Evolutionary conservation across 257 asterid species (phyloP).

Genomic region (Forsythia suspensa): DNA sequence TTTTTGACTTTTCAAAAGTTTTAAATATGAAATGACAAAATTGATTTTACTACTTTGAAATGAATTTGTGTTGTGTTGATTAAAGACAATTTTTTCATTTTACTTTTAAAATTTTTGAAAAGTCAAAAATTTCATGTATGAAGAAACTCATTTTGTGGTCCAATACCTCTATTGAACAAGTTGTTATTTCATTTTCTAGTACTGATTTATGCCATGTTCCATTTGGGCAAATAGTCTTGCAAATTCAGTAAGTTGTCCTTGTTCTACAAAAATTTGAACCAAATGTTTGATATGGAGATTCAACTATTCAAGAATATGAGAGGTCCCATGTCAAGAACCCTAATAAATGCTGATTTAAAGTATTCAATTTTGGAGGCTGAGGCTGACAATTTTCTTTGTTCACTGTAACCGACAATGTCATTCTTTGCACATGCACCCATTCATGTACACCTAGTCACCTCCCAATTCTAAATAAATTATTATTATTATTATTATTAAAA

Average conservation of each 20-base stretch:
- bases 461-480: not conserved
- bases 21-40: too few species aligned
- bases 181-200: too few species aligned
- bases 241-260: not conserved
- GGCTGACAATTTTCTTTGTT: not conserved
- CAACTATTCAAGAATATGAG: not conserved
- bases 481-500: too few species aligned
- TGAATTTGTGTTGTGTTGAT: too few species aligned
- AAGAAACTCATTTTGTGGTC: too few species aligned
- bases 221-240: not conserved
- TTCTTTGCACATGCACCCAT: conserved; percentile 38
- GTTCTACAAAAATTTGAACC: not conserved
- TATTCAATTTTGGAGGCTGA: not conserved
- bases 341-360: not conserved
- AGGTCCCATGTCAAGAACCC: not conserved
- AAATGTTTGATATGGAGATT: not conserved
- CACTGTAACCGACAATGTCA: conserved; percentile 34
- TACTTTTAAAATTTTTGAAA: too few species aligned
- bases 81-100: too few species aligned
- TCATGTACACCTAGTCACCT: not conserved
- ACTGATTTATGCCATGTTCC: not conserved
- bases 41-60: too few species aligned
- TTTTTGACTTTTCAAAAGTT: too few species aligned
- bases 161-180: too few species aligned
- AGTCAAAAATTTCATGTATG: too few species aligned